Evolutionary conservation across 1,284 basidiomycete species (phyloP).

Genomic region (Heliocybe sulcata): DNA sequence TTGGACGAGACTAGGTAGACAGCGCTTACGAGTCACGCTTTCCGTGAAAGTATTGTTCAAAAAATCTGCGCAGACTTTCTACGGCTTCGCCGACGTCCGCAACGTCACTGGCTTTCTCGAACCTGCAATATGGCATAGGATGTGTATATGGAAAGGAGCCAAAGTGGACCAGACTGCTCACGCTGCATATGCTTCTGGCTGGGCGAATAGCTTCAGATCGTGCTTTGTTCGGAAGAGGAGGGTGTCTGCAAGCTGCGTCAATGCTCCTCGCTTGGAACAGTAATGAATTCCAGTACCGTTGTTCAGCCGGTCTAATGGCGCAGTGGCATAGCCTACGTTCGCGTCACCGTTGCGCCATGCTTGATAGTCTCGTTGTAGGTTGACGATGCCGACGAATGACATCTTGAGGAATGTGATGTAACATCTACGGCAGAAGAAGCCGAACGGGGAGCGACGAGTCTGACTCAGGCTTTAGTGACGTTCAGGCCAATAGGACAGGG

Average conservation of each 20-base stretch:
- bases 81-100: slow-evolving; percentile 63
- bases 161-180: slow-evolving; percentile 24
- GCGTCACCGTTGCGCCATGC: slow-evolving; percentile 49
- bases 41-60: slow-evolving; percentile 77
- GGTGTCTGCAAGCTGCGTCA: slow-evolving; percentile 30
- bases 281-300: slow-evolving; percentile 27
- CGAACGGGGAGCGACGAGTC: slow-evolving; percentile 71
- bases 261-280: neutral
- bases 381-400: slow-evolving; percentile 58
- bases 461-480: slow-evolving; percentile 16
- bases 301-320: slow-evolving; percentile 51
- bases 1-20: neutral
- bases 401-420: slow-evolving; percentile 67
- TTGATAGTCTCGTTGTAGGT: slow-evolving; percentile 56
- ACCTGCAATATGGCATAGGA: slow-evolving; percentile 34
- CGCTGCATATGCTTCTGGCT: slow-evolving; percentile 51
- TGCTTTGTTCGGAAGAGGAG: slow-evolving; percentile 52
- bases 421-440: slow-evolving; percentile 70
- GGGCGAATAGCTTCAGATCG: neutral
- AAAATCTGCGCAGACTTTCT: slow-evolving; percentile 68
- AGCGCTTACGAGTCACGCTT: slow-evolving; percentile 64
- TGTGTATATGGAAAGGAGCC: neutral
- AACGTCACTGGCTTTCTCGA: slow-evolving; percentile 50
- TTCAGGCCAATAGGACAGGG: neutral
- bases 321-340: slow-evolving; percentile 37